A percentile compares a stretch with the other conserved stretches of the same genome.
Conservation (phyloP, 441 rosid species). For the Erodium texanum region DNA sequence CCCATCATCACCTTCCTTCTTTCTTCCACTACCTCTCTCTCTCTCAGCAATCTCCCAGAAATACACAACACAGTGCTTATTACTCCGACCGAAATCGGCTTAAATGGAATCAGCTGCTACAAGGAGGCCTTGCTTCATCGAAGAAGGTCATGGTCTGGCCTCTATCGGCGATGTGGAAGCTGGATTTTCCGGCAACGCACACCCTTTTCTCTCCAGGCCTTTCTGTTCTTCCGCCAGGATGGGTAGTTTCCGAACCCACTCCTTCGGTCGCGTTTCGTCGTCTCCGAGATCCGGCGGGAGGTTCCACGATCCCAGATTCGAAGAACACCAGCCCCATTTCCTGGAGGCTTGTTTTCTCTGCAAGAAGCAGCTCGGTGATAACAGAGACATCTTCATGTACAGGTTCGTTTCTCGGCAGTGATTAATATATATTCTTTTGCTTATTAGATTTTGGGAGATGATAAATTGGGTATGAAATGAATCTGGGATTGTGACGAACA, state of each 20-base stretch:
- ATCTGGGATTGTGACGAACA: too few species aligned
- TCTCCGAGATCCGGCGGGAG: slow-evolving; percentile 35
- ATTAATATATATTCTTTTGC: too few species aligned
- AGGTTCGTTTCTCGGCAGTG: slow-evolving; percentile 21
- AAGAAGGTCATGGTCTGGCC: slow-evolving; percentile 49
- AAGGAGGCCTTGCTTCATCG: slow-evolving; percentile 36
- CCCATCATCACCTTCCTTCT: not conserved
- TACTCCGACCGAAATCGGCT: slow-evolving; percentile 5
- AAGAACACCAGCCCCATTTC: slow-evolving; percentile 34
- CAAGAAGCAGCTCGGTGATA: slow-evolving; percentile 31
- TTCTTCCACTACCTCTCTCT: not conserved
- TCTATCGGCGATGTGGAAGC: slow-evolving; percentile 46
- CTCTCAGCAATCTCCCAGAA: not conserved
- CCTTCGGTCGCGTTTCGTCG: slow-evolving; percentile 3
- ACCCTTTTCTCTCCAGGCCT: slow-evolving; percentile 24
- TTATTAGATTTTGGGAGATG: too few species aligned
- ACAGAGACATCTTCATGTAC: slow-evolving; percentile 51
- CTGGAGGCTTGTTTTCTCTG: slow-evolving; percentile 38
- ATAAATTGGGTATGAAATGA: too few species aligned
- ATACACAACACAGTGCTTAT: not conserved
- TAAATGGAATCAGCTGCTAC: not conserved
- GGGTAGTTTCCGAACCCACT: slow-evolving; percentile 22
- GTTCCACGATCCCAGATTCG: slow-evolving; percentile 42
- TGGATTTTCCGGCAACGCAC: slow-evolving; percentile 33
- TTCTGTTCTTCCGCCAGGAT: slow-evolving; percentile 3